Conservation (phyloP, 257 asterid species). For the Penstemon davidsonii region DNA sequence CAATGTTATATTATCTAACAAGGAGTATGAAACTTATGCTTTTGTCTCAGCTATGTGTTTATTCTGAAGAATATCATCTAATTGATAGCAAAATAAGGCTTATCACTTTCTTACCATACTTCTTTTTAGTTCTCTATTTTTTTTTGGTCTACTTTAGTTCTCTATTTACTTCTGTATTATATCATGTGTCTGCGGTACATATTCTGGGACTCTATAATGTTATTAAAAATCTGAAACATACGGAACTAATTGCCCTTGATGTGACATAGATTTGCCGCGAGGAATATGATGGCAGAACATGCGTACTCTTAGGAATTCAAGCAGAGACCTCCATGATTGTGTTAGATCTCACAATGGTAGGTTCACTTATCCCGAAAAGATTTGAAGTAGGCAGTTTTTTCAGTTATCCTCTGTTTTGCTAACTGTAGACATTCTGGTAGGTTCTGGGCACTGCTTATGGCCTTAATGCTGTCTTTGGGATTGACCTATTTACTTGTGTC, state of each 20-base stretch:
- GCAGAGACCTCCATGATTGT: slow-evolving; percentile 79
- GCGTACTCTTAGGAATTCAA: slow-evolving; percentile 77
- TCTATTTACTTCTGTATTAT: neutral
- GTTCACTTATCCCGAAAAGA: slow-evolving; percentile 23
- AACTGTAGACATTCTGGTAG: slow-evolving; percentile 45
- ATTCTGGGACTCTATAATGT: neutral
- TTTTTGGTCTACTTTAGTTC: neutral
- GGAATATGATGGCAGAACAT: slow-evolving; percentile 80
- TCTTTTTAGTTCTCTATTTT: neutral
- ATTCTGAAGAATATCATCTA: neutral
- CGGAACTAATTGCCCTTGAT: slow-evolving; percentile 36
- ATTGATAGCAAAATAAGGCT: neutral
- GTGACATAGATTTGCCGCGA: slow-evolving; percentile 74
- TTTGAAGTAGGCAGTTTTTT: slow-evolving; percentile 15
- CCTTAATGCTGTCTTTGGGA: slow-evolving; percentile 78
- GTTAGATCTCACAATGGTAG: slow-evolving; percentile 90
- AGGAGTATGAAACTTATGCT: neutral
- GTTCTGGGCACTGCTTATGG: slow-evolving; percentile 95
- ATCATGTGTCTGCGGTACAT: neutral
- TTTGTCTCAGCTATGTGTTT: neutral
- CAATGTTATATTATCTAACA: neutral
- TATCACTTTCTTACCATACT: neutral
- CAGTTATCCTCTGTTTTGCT: slow-evolving; percentile 18
- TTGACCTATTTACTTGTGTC: slow-evolving; percentile 73
- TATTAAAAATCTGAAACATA: neutral